Percentiles rank a stretch among this genome's conserved stretches.
These are phyloP conservation scores for Pyronema omphalodes DNA, from an alignment of 495 filamentous ascomycete species.

Conservation along the genomic window DNA sequence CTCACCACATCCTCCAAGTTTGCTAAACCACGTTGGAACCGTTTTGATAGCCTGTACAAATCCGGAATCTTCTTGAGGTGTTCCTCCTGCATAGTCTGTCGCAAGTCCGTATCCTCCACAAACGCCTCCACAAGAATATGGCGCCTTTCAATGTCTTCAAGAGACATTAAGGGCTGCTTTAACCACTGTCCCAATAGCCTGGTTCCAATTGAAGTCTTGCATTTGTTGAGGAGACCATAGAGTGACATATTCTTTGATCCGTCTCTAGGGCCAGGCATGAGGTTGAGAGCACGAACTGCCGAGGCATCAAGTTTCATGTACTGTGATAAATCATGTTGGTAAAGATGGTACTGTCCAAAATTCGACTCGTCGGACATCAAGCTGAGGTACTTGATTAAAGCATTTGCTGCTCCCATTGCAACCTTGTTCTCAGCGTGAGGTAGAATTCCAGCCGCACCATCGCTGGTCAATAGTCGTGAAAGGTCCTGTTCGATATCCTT, in stretches of 20 bases:
- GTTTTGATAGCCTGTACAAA: slow-evolving; percentile 80
- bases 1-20: slow-evolving; percentile 90
- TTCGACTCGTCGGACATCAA: slow-evolving; percentile 70
- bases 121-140: slow-evolving; percentile 95
- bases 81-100: slow-evolving; percentile 96
- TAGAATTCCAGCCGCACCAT: slow-evolving; percentile 52
- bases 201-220: slow-evolving; percentile 88
- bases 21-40: slow-evolving; percentile 78
- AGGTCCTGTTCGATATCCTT: slow-evolving; percentile 96
- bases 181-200: slow-evolving; percentile 88
- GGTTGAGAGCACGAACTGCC: slow-evolving; percentile 78
- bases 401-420: slow-evolving; percentile 87
- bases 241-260: slow-evolving; percentile 96
- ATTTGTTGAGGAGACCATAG: slow-evolving; percentile 88
- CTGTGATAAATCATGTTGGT: slow-evolving; percentile 91
- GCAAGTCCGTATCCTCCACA: slow-evolving; percentile 75
- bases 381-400: slow-evolving; percentile 88
- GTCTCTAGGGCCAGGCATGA: slow-evolving; percentile 90
- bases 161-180: slow-evolving; percentile 92
- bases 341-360: slow-evolving; percentile 90
- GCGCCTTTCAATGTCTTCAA: slow-evolving; percentile 70
- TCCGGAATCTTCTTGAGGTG: slow-evolving; percentile 89
- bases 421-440: slow-evolving; percentile 89
- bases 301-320: slow-evolving; percentile 98
- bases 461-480: slow-evolving; percentile 66